Base-by-base conservation (phyloP, 306 rosid species). In the Astragalus glycyphyllos region DNA sequence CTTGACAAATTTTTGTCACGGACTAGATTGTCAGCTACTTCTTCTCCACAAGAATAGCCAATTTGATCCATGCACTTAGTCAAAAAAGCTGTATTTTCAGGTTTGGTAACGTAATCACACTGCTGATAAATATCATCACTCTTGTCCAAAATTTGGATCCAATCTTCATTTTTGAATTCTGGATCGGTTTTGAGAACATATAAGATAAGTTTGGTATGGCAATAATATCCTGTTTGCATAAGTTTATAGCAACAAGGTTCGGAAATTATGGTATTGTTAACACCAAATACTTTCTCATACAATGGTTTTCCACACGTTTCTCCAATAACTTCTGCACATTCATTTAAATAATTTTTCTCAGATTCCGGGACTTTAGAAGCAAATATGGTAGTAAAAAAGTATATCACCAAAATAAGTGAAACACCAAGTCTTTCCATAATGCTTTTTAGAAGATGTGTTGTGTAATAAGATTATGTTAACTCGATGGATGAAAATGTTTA, bases 241-340 rank as follows among this genome's bases (percentile, higher is more conserved):
- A 80, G 12, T 34, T 80, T 80, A 13, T 80, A 68, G 12, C 83
- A 80, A 54, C 77, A 74, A 3, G 15, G 26, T 4, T 0, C 4
- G 5, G 68, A 2, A 14, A 64, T 7, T 2, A 0, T 6, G 2
- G 17, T 6, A 0, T 41, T 49, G 4, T 12, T 10, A 5, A 16
- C 0, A 8, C 5, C 13, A 11, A 31, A 13, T 6, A 79, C 2
- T 15, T 49, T 11, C 5, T 16, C 29, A n/a, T 7, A 8, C 5
- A 66, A 16, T 65, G 65, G 45, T 0, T 9, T 6, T 7, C 67
- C 79, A 44, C 76, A 73, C 0, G 12, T 0, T 20, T 16, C 7
- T 20, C 72, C 83, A 0, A 60, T 0, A 0, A 5, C 7, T 4
- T 0, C 4, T 7, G 29, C 50, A 66, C 83, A 79, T 2, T 73